Conservation (phyloP, 331 rosid species). For the Phaseolus coccineus region DNA sequence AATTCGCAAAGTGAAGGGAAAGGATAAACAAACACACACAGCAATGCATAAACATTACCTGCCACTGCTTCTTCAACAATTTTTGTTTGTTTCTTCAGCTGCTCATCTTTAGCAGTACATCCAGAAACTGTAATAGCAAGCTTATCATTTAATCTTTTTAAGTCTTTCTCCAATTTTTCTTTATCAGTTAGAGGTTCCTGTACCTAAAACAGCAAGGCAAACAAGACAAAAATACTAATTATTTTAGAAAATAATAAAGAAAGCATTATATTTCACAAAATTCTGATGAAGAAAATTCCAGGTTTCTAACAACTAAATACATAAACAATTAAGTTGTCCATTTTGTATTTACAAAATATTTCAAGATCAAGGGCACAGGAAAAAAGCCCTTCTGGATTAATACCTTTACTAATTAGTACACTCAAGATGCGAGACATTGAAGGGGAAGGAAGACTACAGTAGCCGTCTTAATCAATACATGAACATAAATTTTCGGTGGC, state of each 20-base stretch:
- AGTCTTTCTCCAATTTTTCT: slow-evolving; percentile 74
- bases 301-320: slow-evolving; percentile 26
- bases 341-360: slow-evolving; percentile 23
- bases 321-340: neutral
- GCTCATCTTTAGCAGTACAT: slow-evolving; percentile 77
- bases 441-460: neutral
- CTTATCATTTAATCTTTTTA: slow-evolving; percentile 66
- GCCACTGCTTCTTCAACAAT: slow-evolving; percentile 79
- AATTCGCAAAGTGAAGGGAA: neutral
- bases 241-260: slow-evolving; percentile 19
- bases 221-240: slow-evolving; percentile 28
- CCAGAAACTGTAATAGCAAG: slow-evolving; percentile 72
- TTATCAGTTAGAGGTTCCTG: slow-evolving; percentile 65
- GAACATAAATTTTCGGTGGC: neutral
- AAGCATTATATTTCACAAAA: neutral
- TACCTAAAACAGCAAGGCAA: slow-evolving; percentile 48
- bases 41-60: slow-evolving; percentile 52
- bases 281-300: neutral
- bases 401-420: neutral
- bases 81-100: slow-evolving; percentile 74
- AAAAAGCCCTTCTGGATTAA: neutral
- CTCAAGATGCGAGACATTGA: neutral
- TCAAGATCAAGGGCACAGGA: neutral
- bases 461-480: neutral
- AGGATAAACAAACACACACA: slow-evolving; percentile 11